Evolutionary conservation across 768 basidiomycete genomes (phyloP), one percentile per base, ranked within the genome.

Genomic region (Macrolepiota dolichaula): DNA sequence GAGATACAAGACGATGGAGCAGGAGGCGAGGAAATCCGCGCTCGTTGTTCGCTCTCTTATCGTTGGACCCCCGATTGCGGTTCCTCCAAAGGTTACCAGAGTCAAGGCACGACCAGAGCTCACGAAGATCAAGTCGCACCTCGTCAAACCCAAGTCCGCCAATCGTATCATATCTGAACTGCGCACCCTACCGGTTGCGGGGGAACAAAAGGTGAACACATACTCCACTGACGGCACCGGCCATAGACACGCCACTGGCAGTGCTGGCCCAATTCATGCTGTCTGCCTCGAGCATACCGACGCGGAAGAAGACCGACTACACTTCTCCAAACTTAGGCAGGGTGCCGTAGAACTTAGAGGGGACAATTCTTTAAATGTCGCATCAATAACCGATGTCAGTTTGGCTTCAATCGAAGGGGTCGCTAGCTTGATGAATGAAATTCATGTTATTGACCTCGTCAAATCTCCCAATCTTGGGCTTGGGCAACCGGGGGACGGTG

Each of bases 101-200:
- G 64, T 74, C 4, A 63, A 76, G 11, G 80, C 83, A 36, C 80
- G 76, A 62, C 77, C 82, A 11, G 82, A 86, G 62, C 62, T 92
- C 24, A 80, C 74, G 65, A 87, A 85, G 66, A 78, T 90, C 67
- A 92, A 90, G 71, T 74, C 85, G 1, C 81, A 86, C 70, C 83
- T 94, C 27, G 74, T 84, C 63, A 69, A 87, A 47, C 84, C 88
- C 19, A 87, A 88, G 70, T 76, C 80, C 13, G 91, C 91, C 22
- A 84, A 84, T 69, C 85, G 81, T 67, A 77, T 94, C 61, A 90
- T 93, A 63, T 77, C 81, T n/a, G 85, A 92, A 51, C 79, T 94
- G 13, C 85, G 82, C 42, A 66, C 74, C 7, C 77, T 93, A 42
- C 83, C 92, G n/a, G 74, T 79, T 3, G 70, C 76, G 9, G 79